Conservation (phyloP, 768 basidiomycete species). For the Postia placenta region DNA sequence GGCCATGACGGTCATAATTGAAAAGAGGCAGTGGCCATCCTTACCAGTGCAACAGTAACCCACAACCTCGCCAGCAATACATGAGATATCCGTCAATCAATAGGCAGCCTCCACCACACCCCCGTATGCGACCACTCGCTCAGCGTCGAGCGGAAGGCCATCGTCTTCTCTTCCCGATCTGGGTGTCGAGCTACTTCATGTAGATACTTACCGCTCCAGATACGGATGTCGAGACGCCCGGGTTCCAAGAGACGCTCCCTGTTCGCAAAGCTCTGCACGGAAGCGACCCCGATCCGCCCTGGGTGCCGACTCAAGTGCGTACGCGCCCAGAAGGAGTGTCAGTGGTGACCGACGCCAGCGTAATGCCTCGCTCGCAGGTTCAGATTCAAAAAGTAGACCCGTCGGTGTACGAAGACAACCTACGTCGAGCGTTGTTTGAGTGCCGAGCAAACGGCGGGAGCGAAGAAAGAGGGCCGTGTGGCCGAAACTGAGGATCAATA, state of each 20-base stretch:
- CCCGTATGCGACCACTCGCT: too few species aligned
- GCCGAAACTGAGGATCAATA: not conserved
- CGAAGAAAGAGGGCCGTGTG: not conserved
- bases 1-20: too few species aligned
- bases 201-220: not conserved
- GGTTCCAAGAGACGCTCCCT: not conserved
- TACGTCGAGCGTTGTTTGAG: not conserved
- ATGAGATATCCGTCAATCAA: too few species aligned
- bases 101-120: too few species aligned
- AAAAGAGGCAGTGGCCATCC: too few species aligned
- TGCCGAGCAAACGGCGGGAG: not conserved
- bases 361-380: constrained; percentile 1
- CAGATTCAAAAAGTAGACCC: not conserved
- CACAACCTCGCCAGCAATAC: too few species aligned
- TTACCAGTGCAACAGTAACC: too few species aligned
- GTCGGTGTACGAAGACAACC: not conserved
- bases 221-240: not conserved
- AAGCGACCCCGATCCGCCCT: not conserved
- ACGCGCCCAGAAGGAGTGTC: not conserved
- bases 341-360: not conserved
- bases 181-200: constrained; percentile 4
- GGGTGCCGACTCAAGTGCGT: not conserved
- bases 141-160: too few species aligned
- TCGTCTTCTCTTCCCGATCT: not conserved
- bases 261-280: not conserved